Evolutionary conservation across 495 filamentous ascomycete species (phyloP).

Genomic region (Pyrenula massariospora): DNA sequence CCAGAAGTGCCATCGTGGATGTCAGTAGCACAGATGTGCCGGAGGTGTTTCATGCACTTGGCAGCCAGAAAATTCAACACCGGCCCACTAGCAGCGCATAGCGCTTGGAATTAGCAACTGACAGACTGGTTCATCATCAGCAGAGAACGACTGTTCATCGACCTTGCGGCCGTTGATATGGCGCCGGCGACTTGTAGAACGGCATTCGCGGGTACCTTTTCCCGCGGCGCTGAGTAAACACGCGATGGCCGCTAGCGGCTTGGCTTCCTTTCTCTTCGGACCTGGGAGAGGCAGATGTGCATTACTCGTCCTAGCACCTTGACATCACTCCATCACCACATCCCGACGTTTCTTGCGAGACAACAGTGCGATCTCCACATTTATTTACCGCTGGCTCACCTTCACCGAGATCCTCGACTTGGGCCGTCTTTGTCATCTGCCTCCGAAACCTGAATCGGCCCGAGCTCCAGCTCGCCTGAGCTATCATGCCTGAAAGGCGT

Average conservation of each 20-base stretch:
- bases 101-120: too few species aligned
- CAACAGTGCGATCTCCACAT: too few species aligned
- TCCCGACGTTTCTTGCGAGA: too few species aligned
- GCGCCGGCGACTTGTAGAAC: background rate
- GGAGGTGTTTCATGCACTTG: too few species aligned
- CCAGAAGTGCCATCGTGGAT: conserved; percentile 58
- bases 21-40: conserved; percentile 3
- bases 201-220: background rate
- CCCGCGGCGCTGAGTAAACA: background rate
- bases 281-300: background rate
- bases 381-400: too few species aligned
- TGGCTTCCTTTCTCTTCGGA: background rate
- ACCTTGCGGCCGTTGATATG: background rate
- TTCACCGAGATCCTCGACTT: too few species aligned
- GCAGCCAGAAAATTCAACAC: too few species aligned
- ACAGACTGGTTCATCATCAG: too few species aligned
- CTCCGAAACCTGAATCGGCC: background rate
- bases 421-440: too few species aligned
- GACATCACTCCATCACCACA: background rate
- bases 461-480: background rate
- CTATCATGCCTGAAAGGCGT: conserved; percentile 46
- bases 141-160: too few species aligned
- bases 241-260: background rate
- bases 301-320: background rate
- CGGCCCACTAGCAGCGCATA: too few species aligned